Base-by-base conservation (phyloP, 1,284 basidiomycete genomes). In the Trametes sp. region DNA sequence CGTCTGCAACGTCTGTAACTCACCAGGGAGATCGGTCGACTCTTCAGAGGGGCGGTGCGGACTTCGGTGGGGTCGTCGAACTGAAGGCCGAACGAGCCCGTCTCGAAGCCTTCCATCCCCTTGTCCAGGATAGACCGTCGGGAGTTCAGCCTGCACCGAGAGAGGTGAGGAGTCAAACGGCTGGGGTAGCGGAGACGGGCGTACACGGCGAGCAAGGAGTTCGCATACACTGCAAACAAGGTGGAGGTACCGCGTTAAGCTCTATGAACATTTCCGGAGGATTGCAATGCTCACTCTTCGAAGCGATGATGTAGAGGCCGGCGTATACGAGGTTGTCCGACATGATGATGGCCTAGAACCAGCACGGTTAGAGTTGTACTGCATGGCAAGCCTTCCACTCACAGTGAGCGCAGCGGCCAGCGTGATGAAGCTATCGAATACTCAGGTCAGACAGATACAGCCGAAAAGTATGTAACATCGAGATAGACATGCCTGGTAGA, bases 201-300 rank as follows among this genome's bases (percentile, higher is more conserved):
- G 33, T 41, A 65, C 64, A 65, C 60, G 1, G 64, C 64, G 5
- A 65, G 57, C 0, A 65, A 45, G 4, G 64, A 62, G 51, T 65
- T 65, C 16, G 64, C 52, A 23, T 65, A 62, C 64, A 65, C 63
- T 65, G 48, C 7, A 14, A 5, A 14, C n/a, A 8, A 6, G 31
- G 31, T 13, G n/a, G n/a, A n/a, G n/a, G n/a, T n/a, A n/a, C n/a
- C n/a, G n/a, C n/a, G n/a, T n/a, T n/a, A n/a, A n/a, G n/a, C n/a
- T n/a, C n/a, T n/a, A n/a, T n/a, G n/a, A n/a, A n/a, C n/a, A n/a
- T n/a, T n/a, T n/a, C n/a, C n/a, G n/a, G n/a, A n/a, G n/a, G n/a
- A n/a, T n/a, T n/a, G n/a, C n/a, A 33, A 33, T 33, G 13, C 45
- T 7, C 26, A 62, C 61, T 54, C 56, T 62, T 62, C 1, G 61